These are phyloP conservation scores for Salix viminalis DNA, from an alignment of 345 rosid genomes.

Conservation along the genomic window DNA sequence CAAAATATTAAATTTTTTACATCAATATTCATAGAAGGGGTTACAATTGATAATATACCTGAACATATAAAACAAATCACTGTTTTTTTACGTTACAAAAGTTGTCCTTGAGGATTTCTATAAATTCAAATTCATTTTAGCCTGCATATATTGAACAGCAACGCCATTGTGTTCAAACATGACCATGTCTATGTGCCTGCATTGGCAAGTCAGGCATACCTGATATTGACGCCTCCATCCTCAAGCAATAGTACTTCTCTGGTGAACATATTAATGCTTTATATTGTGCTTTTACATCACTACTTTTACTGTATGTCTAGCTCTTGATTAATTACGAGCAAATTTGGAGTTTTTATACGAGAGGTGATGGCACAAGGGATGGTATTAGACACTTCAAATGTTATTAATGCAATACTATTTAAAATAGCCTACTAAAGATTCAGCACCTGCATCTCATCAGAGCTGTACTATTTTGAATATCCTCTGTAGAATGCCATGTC, in stretches of 20 bases:
- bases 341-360: no score
- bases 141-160: background rate
- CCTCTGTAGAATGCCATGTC: background rate
- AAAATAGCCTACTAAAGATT: no score
- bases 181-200: background rate
- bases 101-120: background rate
- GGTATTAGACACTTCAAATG: no score
- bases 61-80: background rate
- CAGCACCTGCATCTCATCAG: no score
- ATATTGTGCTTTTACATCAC: no score
- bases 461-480: background rate
- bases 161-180: background rate
- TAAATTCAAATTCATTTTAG: background rate
- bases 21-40: background rate
- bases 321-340: no score
- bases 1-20: no score
- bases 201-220: no score
- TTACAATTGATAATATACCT: background rate
- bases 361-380: no score
- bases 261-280: background rate
- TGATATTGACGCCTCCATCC: background rate
- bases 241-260: background rate
- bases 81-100: fast-evolving
- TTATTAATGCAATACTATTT: no score
- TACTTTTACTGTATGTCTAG: no score